Evolutionary conservation across 805 yeast genomes (phyloP), one percentile per base, ranked within the genome.

Genomic region (Ogataea paradorogensis): DNA sequence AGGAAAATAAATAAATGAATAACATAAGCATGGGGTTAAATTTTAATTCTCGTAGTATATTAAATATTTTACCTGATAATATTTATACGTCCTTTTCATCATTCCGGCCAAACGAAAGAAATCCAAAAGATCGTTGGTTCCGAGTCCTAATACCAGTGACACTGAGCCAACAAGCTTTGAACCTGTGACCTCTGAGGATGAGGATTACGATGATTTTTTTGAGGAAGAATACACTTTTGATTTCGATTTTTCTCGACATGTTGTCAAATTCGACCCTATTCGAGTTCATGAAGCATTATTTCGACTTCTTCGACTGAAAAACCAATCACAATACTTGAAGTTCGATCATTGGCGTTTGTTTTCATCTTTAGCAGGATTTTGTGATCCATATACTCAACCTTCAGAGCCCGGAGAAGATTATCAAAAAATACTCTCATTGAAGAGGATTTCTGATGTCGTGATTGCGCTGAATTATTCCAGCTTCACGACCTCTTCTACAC

Each of bases 351-450:
- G 55, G 48, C 47, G 38, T 14, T 30, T 60, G 8, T 61, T 61
- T 35, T 35, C 51, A 5, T 47, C 62, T 0, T 37, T 74, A 3
- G 57, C 72, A 2, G 53, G 66, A 0, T 47, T 76, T 33, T 66
- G 68, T 7, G 90, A 84, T 55, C 87, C 89, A 2, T 66, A 72
- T 50, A 80, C 89, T 1, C 87, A 82, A 50, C 89, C 93, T 0
- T 70, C 73, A 20, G 84, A 81, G 28, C 70, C 69, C 16, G 83
- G 80, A 21, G 55, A 60, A 1, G 58, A 66, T 27, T 63, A 78
- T 40, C 58, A 63, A 9, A 62, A 67, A 38, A 63, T 79, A 1
- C 63, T 80, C 13, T 80, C 87, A 8, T 56, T 81, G 6, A 80
- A 78, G 45, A 55, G 71, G n/a, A 52, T 80, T 9, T 70, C 82